Evolutionary conservation across 805 yeast species (phyloP), one percentile per base, ranked within the genome.

Genomic region (Saccharomycopsis sp.): DNA sequence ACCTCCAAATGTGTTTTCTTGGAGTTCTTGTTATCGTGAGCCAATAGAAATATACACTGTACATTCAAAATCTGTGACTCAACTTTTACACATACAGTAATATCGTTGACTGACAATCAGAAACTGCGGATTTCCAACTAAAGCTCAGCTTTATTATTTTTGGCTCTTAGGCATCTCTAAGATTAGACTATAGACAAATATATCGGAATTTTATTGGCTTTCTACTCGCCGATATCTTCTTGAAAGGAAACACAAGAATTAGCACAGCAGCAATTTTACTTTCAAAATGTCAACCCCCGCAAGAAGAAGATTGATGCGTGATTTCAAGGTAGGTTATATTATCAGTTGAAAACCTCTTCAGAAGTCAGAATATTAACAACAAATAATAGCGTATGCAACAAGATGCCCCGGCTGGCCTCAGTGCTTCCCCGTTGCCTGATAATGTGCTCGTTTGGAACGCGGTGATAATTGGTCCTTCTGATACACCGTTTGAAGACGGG

Each of bases 391-490:
- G 98, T 66, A 91, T 94, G 86, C 97, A 94, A 72, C 94, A 87
- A 75, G 99, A 94, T 72, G 94, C 98, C 12, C 97, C 99, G 23
- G 94, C 96, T 34, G 99, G 99, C 15, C 96, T 94, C 9, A 89
- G 97, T 3, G 99, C 99, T 0, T 89, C 97, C 3, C 99, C 99
- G 2, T 79, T 92, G 55, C 91, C 98, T 2, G 98, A 94, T 69
- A 94, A 94, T 67, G 97, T 94, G 54, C 91, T 94, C 97, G 81
- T 89, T 41, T 94, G 99, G 91, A 94, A 94, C 71, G 99, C 97
- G 0, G 96, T 94, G 59, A 94, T 94, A 62, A 91, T 94, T 58
- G 99, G 99, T 0, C 99, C 99, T 1, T 85, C 92, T 24, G 97
- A 91, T 63, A 94, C 99, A 0, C 98, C 99, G 2, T 94, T 90